Conservation (phyloP, 805 yeast species). For the Nakazawaea sp. region DNA sequence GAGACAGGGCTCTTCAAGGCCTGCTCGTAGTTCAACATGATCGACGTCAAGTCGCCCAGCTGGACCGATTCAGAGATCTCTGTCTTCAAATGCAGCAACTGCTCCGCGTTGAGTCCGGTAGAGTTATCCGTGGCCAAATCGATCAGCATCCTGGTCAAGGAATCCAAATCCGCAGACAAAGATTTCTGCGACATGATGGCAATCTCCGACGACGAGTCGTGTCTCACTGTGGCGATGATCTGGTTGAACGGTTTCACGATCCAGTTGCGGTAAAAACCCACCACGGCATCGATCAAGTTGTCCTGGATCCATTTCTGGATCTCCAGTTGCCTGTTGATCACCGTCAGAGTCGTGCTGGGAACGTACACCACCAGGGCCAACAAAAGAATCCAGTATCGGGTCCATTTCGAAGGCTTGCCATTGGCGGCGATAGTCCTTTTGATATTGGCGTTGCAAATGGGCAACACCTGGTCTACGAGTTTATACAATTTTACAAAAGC, state of each 20-base stretch:
- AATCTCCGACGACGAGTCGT: slow-evolving; percentile 67
- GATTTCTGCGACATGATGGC: slow-evolving; percentile 78
- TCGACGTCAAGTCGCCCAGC: slow-evolving; percentile 71
- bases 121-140: slow-evolving; percentile 40
- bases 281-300: slow-evolving; percentile 55
- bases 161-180: slow-evolving; percentile 66
- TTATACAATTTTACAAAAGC: slow-evolving; percentile 6
- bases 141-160: slow-evolving; percentile 82
- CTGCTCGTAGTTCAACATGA: slow-evolving; percentile 74
- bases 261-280: slow-evolving; percentile 79
- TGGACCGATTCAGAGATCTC: slow-evolving; percentile 43
- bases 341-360: slow-evolving; percentile 37
- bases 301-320: slow-evolving; percentile 50
- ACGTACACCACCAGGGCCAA: slow-evolving; percentile 38
- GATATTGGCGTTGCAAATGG: slow-evolving; percentile 3
- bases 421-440: slow-evolving; percentile 8
- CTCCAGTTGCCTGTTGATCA: slow-evolving; percentile 44
- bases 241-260: slow-evolving; percentile 66
- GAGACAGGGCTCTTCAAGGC: slow-evolving; percentile 67
- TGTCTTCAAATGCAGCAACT: slow-evolving; percentile 16
- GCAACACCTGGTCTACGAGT: slow-evolving; percentile 2
- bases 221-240: slow-evolving; percentile 74
- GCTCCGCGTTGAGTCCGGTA: slow-evolving; percentile 1
- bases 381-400: slow-evolving; percentile 55
- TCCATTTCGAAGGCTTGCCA: slow-evolving; percentile 32